Evolutionary conservation across 169 alveolate species (phyloP), one percentile per base, ranked within the genome.

Genomic region (Eimeria tenella): DNA sequence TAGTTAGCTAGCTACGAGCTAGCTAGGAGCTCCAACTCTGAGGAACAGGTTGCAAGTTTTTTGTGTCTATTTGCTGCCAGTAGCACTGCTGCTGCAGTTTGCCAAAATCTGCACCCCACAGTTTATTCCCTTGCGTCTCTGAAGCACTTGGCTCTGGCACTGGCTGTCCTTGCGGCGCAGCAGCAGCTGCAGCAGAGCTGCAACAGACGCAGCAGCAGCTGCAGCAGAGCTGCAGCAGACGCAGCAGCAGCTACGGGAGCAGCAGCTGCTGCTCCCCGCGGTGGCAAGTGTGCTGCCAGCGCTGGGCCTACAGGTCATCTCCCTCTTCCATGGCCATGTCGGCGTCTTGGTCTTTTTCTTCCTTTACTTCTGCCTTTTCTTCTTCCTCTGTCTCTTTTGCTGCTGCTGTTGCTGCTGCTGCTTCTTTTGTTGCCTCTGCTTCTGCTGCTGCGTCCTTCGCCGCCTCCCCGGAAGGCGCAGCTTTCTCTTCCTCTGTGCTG

Each of bases 311-410:
- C 9, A 25, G 9, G 63, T 75, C 86, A 10, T 75, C 86, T 75
- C 63, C 86, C 86, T 75, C 77, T 8, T 68, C 86, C 60, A 75
- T 49, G 21, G 55, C 86, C 49, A 52, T 52, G 13, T 75, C 86
- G 8, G 13, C 23, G 17, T 75, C 86, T 21, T 75, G 56, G n/a
- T 75, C 65, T 19, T 42, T 52, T 42, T 58, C 49, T 42, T 75
- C 65, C 1, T 8, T 25, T 50, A 7, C 86, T 1, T 75, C 86
- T 5, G 13, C 65, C 63, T 75, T 75, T 42, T 19, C 52, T 19
- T 49, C 86, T 10, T 10, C 25, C 13, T 49, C 86, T 42, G 17
- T 75, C 13, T 75, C 86, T 42, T 49, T 75, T 31, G 13, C 86
- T 13, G 65, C n/a, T 5, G 74, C 74, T 11, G 74, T 42, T 11